Evolutionary conservation across 1,139 yeast species (phyloP), one percentile per base, ranked within the genome.

Genomic region (Meyerozyma elateridarum): DNA sequence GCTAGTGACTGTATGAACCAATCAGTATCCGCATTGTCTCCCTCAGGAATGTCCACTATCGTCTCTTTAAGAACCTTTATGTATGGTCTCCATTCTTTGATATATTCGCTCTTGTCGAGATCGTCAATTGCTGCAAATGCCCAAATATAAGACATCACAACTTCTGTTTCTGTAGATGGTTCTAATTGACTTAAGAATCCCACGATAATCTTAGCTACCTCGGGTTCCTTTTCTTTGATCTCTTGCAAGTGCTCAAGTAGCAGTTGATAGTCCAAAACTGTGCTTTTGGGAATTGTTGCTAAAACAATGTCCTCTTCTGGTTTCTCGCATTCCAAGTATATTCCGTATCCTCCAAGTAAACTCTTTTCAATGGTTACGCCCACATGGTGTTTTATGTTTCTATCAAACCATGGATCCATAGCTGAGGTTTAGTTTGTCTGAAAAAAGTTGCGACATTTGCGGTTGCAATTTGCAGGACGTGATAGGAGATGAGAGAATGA

Each of bases 291-390:
- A 3, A 70, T 52, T 31, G 71, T 45, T 25, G 69, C 42, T n/a
- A 68, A 46, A 29, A 47, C 40, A 40, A 37, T 38, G 3, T 43
- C 49, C n/a, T 36, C 42, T 4, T 32, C 33, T 3, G 39, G 34
- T 2, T 29, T 25, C 8, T 36, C 29, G 4, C 37, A 33, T 13
- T 45, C 41, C 27, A 51, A 52, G 35, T 56, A 50, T n/a, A 63
- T 34, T 6, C 70, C 70, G n/a, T 42, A 42, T 4, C 70, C 70
- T 5, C 69, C 69, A 14, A 59, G 41, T 2, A n/a, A n/a, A n/a
- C n/a, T n/a, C n/a, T n/a, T n/a, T n/a, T n/a, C n/a, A n/a, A n/a
- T n/a, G n/a, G n/a, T n/a, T n/a, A n/a, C n/a, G n/a, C n/a, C n/a
- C n/a, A n/a, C n/a, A n/a, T n/a, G n/a, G n/a, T n/a, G n/a, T n/a